Evolutionary conservation across 208 protist genomes (phyloP), one percentile per base, ranked within the genome.

Genomic region (Trypanosoma platydactyli): DNA sequence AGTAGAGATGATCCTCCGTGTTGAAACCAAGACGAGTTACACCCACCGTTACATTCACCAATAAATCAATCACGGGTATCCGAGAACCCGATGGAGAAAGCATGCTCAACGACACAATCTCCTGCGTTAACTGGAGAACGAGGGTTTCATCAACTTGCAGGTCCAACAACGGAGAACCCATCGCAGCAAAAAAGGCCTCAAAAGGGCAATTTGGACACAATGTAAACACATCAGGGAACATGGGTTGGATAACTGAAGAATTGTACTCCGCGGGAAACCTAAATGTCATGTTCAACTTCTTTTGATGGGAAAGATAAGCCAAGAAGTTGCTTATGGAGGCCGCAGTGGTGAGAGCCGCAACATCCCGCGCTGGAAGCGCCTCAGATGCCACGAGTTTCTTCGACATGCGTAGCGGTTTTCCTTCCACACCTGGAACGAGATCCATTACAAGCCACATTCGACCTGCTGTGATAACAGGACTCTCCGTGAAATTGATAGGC

Each of bases 161-260:
- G 35, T 60, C 15, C 48, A 76, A 12, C 3, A 57, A 35, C 0
- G 75, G 79, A 20, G 58, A 35, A 5, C 51, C 46, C 9, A 24
- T 29, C 2, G 69, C 7, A 6, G 27, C 15, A 38, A 84, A 30
- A 24, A 52, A 49, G 1, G 75, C 18, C 16, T 52, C 61, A 66
- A 94, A 57, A 6, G 33, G 11, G 49, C 88, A 94, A n/a, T 88
- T 62, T 2, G 66, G 70, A 53, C 88, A 94, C 44, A 83, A 38
- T 6, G 53, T 35, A 57, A 85, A 84, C 16, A 76, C 25, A 9
- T 67, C 68, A 5, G 88, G 88, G 30, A 84, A 76, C 5, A 91
- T 64, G 13, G 80, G 62, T 24, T 64, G n/a, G 29, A 94, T 64
- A 4, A 84, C 20, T 13, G 79, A 76, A 0, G 83, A 84, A 58